Conservation (phyloP, 1,139 yeast species). For the Hemisphaericaspora subhashii region DNA sequence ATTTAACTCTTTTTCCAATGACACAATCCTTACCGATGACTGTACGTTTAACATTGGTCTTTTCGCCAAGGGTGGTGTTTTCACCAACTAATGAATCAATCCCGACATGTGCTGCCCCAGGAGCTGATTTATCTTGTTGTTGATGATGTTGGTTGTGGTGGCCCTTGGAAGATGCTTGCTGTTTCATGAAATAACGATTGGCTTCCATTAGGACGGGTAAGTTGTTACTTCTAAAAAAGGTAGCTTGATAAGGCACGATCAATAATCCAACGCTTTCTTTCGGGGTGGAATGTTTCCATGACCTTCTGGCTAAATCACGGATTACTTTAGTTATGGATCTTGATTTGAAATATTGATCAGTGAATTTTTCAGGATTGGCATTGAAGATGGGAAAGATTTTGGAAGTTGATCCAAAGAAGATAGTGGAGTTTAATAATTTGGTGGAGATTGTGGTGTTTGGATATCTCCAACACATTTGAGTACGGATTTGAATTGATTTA, state of each 20-base stretch:
- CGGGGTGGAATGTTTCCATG: conserved; percentile 77
- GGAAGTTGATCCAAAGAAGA: conserved; percentile 71
- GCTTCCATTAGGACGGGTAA: conserved; percentile 86
- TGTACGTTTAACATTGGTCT: conserved; percentile 78
- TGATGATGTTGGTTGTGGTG: conserved; percentile 18
- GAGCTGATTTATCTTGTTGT: conserved; percentile 39
- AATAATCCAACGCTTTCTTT: conserved; percentile 65
- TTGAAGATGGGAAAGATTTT: conserved; percentile 43
- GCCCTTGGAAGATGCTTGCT: conserved; percentile 36
- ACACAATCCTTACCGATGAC: conserved; percentile 75
- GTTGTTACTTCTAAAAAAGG: conserved; percentile 76
- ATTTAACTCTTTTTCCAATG: conserved; percentile 83
- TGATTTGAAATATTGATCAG: conserved; percentile 37
- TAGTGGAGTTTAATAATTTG: conserved; percentile 70
- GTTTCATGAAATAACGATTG: conserved; percentile 74
- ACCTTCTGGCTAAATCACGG: conserved; percentile 84
- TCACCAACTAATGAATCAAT: conserved; percentile 78
- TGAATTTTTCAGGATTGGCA: conserved; percentile 30
- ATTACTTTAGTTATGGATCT: conserved; percentile 68
- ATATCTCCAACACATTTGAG: conserved; percentile 87
- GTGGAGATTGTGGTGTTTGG: conserved; percentile 79
- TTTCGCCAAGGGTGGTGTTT: conserved; percentile 62
- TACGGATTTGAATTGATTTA: conserved; percentile 72
- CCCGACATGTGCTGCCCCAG: conserved; percentile 77
- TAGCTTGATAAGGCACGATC: conserved; percentile 61